These are phyloP conservation scores for Nissolia schottii DNA, from an alignment of 306 rosid genomes.

Conservation along the genomic window DNA sequence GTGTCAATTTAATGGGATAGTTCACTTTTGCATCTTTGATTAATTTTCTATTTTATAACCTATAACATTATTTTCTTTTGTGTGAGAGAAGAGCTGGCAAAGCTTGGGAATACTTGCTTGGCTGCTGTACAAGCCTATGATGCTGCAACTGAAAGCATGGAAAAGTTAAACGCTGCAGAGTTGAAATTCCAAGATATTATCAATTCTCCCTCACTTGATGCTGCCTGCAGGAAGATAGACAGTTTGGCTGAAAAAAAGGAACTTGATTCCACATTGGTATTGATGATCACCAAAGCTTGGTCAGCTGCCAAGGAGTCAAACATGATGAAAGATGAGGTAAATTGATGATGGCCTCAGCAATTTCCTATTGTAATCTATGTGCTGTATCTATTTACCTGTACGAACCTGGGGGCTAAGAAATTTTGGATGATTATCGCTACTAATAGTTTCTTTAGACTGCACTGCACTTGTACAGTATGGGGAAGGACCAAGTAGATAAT, in stretches of 20 bases:
- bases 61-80: slow-evolving; percentile 1
- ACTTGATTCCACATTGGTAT: slow-evolving; percentile 80
- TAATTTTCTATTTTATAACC: background rate
- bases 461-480: background rate
- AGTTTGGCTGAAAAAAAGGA: slow-evolving; percentile 78
- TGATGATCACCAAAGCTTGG: slow-evolving; percentile 99
- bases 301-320: slow-evolving; percentile 86
- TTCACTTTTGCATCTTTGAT: background rate
- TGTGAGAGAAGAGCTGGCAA: slow-evolving; percentile 48
- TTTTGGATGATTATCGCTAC: background rate
- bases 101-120: slow-evolving; percentile 72
- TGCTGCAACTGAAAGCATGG: slow-evolving; percentile 70
- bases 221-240: slow-evolving; percentile 95
- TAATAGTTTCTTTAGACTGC: slow-evolving; percentile 3
- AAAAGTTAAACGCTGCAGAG: slow-evolving; percentile 80
- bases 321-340: slow-evolving; percentile 87
- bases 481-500: background rate
- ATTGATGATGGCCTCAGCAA: slow-evolving; percentile 1
- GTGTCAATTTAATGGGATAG: background rate
- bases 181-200: slow-evolving; percentile 90
- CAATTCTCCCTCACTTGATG: slow-evolving; percentile 75
- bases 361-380: background rate
- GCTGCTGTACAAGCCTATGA: slow-evolving; percentile 86
- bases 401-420: background rate
- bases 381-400: background rate